Evolutionary conservation across 345 rosid species (phyloP), one percentile per base, ranked within the genome.

Genomic region (Melaleuca quinquenervia): DNA sequence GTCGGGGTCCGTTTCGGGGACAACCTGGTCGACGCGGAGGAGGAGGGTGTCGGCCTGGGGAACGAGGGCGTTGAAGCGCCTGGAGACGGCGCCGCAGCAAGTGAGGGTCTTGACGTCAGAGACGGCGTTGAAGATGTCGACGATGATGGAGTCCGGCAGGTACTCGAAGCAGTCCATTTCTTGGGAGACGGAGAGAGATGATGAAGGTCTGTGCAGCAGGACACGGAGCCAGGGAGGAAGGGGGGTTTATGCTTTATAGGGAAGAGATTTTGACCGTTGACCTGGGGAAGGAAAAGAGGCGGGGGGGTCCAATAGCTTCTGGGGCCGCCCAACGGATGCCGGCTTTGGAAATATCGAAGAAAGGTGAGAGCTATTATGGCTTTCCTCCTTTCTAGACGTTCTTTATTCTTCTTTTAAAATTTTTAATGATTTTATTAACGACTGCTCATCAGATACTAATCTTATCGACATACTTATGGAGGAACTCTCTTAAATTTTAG

Each of bases 71-170:
- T 87, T 84, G 92, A 93, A 92, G 15, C 93, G 90, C 82, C 89
- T 83, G n/a, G 93, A 93, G 76, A 92, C 91, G 82, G 90, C 90
- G 52, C 90, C 90, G 85, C 94, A 92, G 26, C 90, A 89, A 45
- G 90, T 85, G 3, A 93, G 87, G 70, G 92, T 29, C 86, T 91
- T 91, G 89, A 91, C 83, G 86, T 92, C 94, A 87, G 90, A 86
- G 82, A 93, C 85, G 5, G 86, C 86, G 88, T 90, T 91, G 91
- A 93, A 89, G 86, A 93, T 85, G 24, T 84, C 87, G 70, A 92
- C 83, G 87, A 93, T 85, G 53, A 93, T 80, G 29, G 91, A 86
- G 84, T 93, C 94, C 16, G 94, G 92, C 12, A 92, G 89, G 22
- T 15, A 89, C 91, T 91, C 94, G 36, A 93, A 92, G 80, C 86